phyloP scores from a whole-genome alignment of 2,329 filamentous ascomycete species.

The Fusarium euwallaceae region DNA sequence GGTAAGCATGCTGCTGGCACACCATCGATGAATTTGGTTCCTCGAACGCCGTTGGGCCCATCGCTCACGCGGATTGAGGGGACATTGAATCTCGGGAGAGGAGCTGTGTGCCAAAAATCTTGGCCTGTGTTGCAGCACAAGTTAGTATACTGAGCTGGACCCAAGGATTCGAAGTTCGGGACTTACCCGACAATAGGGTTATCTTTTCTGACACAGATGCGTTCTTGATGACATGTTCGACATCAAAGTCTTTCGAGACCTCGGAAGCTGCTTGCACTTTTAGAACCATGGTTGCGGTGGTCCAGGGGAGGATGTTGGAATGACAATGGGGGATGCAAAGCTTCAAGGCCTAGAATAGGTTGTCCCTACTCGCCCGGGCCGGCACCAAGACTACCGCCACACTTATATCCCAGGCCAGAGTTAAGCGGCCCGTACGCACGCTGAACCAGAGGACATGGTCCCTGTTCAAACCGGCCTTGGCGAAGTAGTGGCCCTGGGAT shows the following conservation, averaged over 20 bases:
- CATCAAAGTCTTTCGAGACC: neutral
- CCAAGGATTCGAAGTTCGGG: neutral
- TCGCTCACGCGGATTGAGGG: neutral
- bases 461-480: neutral
- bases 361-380: neutral
- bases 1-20: constrained; percentile 6
- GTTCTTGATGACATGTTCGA: constrained; percentile 15
- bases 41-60: neutral
- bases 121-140: neutral
- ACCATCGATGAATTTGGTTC: neutral
- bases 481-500: neutral
- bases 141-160: neutral
- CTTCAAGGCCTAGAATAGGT: neutral
- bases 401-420: neutral
- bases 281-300: neutral
- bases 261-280: neutral
- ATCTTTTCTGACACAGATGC: constrained; percentile 15
- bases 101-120: constrained; percentile 23
- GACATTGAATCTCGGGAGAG: constrained; percentile 5
- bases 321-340: neutral
- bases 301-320: neutral
- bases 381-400: neutral
- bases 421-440: neutral
- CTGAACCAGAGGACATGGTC: neutral
- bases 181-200: constrained; percentile 9